Evolutionary conservation across 2,329 filamentous ascomycete species (phyloP).

Genomic region (Pseudogymnoascus sp.): DNA sequence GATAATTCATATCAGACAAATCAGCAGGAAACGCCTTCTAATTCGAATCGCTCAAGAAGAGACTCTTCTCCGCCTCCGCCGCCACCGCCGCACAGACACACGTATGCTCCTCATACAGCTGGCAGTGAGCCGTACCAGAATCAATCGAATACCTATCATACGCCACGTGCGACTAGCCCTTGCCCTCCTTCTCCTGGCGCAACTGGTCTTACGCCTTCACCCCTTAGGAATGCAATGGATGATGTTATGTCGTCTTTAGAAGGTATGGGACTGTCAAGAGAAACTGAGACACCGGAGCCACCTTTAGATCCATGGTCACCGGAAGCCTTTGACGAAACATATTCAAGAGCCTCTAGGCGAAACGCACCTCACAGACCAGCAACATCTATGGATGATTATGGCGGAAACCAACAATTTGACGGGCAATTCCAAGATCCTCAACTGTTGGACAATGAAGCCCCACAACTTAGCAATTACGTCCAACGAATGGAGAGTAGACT

Average conservation of each 20-base stretch:
- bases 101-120: constrained; percentile 22
- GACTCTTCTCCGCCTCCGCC: constrained; percentile 67
- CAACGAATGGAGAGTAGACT: constrained; percentile 84
- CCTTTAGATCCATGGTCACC: constrained; percentile 78
- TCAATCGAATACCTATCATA: constrained; percentile 38
- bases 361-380: constrained; percentile 46
- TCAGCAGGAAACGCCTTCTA: constrained; percentile 20
- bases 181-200: constrained; percentile 59
- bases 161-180: constrained; percentile 53
- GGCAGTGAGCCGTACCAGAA: constrained; percentile 31
- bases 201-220: constrained; percentile 74
- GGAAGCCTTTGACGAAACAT: constrained; percentile 62
- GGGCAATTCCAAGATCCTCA: constrained; percentile 24
- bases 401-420: constrained; percentile 35
- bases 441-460: constrained; percentile 56
- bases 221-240: constrained; percentile 90
- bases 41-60: constrained; percentile 36
- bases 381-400: constrained; percentile 65
- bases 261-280: constrained; percentile 63
- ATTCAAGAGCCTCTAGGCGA: constrained; percentile 22
- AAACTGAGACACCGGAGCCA: constrained; percentile 46
- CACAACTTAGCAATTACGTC: constrained; percentile 77
- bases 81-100: constrained; percentile 75
- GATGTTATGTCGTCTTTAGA: constrained; percentile 94
- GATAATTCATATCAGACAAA: constrained; percentile 19